Conservation (phyloP, 352 stramenopile species). For the Phytophthora syringae region DNA sequence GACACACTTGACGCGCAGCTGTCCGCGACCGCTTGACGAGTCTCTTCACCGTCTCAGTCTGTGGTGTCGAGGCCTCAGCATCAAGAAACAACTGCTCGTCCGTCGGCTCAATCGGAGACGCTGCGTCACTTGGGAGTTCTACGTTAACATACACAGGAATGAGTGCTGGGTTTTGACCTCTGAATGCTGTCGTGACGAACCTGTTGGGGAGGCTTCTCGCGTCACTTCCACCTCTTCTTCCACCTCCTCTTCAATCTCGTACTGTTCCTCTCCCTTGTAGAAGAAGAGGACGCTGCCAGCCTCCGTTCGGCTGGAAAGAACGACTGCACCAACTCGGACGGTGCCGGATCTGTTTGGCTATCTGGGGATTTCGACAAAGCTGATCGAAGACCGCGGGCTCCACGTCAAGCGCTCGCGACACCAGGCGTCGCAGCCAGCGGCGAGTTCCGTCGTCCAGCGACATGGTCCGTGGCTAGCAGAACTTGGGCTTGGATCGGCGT, state of each 20-base stretch:
- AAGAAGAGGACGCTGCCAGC: constrained; percentile 84
- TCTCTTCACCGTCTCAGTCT: constrained; percentile 50
- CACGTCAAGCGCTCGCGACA: constrained; percentile 66
- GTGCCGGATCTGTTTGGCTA: constrained; percentile 45
- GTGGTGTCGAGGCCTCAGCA: constrained; percentile 27
- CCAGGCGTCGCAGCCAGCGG: constrained; percentile 70
- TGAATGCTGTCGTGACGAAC: constrained; percentile 4
- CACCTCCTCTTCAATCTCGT: constrained; percentile 80
- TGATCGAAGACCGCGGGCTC: constrained; percentile 63
- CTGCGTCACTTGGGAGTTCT: constrained; percentile 17
- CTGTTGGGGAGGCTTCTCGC: constrained; percentile 34
- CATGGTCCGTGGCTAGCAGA: constrained; percentile 9
- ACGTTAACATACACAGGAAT: background rate
- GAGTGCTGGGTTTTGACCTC: background rate
- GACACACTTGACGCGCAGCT: constrained; percentile 62
- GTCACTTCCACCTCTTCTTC: constrained; percentile 82
- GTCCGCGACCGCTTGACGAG: constrained; percentile 57
- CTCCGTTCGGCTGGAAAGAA: constrained; percentile 70
- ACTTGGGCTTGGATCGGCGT: constrained; percentile 5
- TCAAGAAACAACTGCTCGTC: constrained; percentile 83
- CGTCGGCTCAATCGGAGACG: constrained; percentile 41
- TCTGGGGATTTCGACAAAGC: constrained; percentile 37
- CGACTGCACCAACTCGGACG: constrained; percentile 45
- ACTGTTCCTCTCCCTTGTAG: constrained; percentile 66
- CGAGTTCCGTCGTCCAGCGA: constrained; percentile 59